phyloP scores from a whole-genome alignment of 208 protist species.

The Trypanosoma lewisi region DNA sequence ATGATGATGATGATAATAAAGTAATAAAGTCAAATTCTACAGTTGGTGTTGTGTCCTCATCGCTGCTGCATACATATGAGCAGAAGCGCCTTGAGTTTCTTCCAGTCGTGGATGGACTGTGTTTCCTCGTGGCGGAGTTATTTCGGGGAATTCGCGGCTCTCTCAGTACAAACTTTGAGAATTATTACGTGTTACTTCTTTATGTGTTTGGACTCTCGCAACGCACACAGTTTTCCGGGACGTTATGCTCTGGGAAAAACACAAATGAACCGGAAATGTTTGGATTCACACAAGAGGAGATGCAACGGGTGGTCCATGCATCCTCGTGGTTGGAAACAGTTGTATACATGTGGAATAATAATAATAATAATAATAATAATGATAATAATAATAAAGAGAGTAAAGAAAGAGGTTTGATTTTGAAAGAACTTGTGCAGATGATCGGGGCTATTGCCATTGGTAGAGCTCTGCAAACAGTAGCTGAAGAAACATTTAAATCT shows the following conservation, averaged over 20 bases:
- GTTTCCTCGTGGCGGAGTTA: conserved; percentile 64
- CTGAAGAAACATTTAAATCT: conserved; percentile 44
- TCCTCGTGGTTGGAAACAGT: conserved; percentile 16
- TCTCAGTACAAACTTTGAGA: conserved; percentile 79
- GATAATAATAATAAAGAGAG: neutral
- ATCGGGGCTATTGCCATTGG: conserved; percentile 36
- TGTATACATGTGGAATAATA: neutral
- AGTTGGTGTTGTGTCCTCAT: neutral
- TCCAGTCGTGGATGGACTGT: conserved; percentile 67
- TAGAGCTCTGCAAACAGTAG: conserved; percentile 30
- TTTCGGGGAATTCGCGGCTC: conserved; percentile 81
- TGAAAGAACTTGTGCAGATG: conserved; percentile 34
- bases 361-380: neutral
- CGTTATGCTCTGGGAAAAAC: neutral
- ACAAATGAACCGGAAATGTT: conserved; percentile 15
- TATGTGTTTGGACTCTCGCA: conserved; percentile 31
- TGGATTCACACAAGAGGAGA: conserved; percentile 18
- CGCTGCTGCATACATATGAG: conserved; percentile 39
- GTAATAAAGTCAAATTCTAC: neutral
- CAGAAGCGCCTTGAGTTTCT: conserved; percentile 39
- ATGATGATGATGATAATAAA: neutral
- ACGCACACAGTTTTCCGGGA: neutral
- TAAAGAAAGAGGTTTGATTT: conserved; percentile 3
- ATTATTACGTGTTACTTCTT: conserved; percentile 52
- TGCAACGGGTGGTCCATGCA: conserved; percentile 3